These are phyloP conservation scores for Nothomitra cinnamomea DNA, from an alignment of 2,329 filamentous ascomycete genomes.

Conservation along the genomic window DNA sequence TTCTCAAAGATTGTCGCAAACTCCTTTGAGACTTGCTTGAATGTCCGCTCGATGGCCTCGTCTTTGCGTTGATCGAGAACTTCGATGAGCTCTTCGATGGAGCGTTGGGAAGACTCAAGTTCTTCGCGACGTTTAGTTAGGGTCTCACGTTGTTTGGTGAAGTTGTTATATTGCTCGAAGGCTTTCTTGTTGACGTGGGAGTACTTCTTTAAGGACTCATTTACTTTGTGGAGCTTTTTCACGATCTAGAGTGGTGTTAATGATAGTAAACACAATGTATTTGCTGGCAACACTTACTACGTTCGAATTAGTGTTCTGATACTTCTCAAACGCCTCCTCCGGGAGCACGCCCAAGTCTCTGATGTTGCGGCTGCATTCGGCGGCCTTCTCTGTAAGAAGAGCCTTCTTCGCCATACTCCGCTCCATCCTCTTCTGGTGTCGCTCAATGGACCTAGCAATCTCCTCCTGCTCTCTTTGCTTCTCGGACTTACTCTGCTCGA, in stretches of 20 bases:
- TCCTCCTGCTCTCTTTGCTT: constrained; percentile 48
- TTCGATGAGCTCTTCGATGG: constrained; percentile 82
- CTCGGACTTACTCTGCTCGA: constrained; percentile 19
- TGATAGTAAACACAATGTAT: too few species aligned
- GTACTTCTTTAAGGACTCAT: constrained; percentile 88
- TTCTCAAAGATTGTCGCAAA: constrained; percentile 89
- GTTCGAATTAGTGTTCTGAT: constrained; percentile 65
- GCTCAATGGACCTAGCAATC: constrained; percentile 61
- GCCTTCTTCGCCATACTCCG: constrained; percentile 84
- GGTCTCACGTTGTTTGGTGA: constrained; percentile 79
- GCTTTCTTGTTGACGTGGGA: constrained; percentile 99
- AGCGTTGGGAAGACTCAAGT: constrained; percentile 68
- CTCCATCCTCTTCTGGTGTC: constrained; percentile 76
- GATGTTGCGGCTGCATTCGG: constrained; percentile 75
- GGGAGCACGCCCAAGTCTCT: constrained; percentile 84
- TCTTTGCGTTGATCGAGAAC: constrained; percentile 92
- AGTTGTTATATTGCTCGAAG: constrained; percentile 96
- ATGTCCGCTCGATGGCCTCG: constrained; percentile 93
- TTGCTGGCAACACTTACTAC: constrained; percentile 39
- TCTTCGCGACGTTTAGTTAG: constrained; percentile 73
- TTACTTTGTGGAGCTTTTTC: constrained; percentile 70
- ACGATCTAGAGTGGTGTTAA: constrained; percentile 27
- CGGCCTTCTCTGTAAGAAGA: constrained; percentile 55
- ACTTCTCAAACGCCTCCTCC: constrained; percentile 85
- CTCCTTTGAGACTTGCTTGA: constrained; percentile 91